A percentile compares a stretch with the other conserved stretches of the same genome.
Conservation (phyloP, 768 basidiomycete species). For the Suillus lakei region DNA sequence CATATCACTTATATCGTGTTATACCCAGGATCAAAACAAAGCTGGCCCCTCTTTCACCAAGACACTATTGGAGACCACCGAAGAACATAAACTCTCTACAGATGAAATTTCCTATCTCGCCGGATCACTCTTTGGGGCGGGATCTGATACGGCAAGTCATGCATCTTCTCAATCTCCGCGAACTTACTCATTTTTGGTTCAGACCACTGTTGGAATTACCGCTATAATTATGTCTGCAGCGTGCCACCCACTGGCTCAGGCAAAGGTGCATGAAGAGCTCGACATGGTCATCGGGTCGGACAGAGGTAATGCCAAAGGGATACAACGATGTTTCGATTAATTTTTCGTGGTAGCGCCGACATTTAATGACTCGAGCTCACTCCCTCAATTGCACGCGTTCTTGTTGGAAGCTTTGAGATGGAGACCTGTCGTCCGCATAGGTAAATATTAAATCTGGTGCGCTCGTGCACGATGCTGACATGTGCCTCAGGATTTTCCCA, state of each 20-base stretch:
- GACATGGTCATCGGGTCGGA: constrained; percentile 51
- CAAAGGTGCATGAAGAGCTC: constrained; percentile 53
- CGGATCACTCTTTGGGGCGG: constrained; percentile 63
- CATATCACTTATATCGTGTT: neutral
- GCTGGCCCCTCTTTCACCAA: constrained; percentile 46
- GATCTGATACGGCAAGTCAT: constrained; percentile 51
- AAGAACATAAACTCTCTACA: constrained; percentile 51
- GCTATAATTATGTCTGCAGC: constrained; percentile 57
- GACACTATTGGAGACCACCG: constrained; percentile 54
- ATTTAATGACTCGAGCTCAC: neutral
- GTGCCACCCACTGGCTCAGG: constrained; percentile 52
- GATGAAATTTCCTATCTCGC: constrained; percentile 63
- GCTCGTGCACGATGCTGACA: neutral
- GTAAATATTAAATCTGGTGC: constrained; percentile 23
- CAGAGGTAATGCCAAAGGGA: constrained; percentile 12
- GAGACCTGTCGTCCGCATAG: constrained; percentile 33
- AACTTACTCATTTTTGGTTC: neutral
- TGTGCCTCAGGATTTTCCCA: constrained; percentile 53
- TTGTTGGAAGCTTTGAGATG: constrained; percentile 39
- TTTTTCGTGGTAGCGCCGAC: neutral
- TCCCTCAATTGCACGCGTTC: neutral
- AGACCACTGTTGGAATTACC: constrained; percentile 55
- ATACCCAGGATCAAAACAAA: constrained; percentile 11
- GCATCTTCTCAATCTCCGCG: neutral
- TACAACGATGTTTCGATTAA: neutral